Conservation (phyloP, 768 basidiomycete species). For the Dacryopinax primogenitus region DNA sequence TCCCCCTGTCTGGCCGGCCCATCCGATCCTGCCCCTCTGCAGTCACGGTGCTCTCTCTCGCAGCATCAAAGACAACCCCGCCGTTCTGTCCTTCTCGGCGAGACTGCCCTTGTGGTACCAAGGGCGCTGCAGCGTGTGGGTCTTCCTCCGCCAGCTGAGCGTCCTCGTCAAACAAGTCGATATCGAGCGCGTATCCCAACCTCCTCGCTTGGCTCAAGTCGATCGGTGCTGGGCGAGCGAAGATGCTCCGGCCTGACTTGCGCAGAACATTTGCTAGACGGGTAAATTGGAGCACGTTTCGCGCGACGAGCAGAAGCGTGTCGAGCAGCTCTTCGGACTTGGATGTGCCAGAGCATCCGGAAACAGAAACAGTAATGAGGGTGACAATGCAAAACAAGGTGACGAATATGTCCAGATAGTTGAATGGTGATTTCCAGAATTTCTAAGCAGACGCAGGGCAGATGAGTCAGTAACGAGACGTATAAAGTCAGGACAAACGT, state of each 20-base stretch:
- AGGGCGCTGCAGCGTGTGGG: constrained; percentile 2
- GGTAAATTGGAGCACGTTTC: constrained; percentile 86
- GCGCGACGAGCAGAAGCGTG: constrained; percentile 77
- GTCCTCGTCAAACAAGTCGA: constrained; percentile 32
- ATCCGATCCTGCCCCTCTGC: not conserved
- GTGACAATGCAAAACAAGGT: constrained; percentile 85
- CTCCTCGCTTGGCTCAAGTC: constrained; percentile 30
- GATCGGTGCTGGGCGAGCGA: constrained; percentile 29
- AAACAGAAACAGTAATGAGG: constrained; percentile 43
- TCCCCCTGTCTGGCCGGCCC: not conserved
- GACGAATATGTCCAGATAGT: constrained; percentile 74
- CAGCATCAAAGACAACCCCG: not conserved
- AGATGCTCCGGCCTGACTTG: constrained; percentile 51
- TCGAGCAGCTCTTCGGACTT: constrained; percentile 92
- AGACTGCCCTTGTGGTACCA: not conserved
- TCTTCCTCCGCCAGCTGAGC: constrained; percentile 18
- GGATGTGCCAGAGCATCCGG: constrained; percentile 67
- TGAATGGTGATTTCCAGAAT: constrained; percentile 95
- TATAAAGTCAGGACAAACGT: constrained; percentile 25
- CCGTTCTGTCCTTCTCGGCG: not conserved
- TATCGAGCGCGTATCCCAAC: constrained; percentile 28
- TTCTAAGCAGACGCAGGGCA: constrained; percentile 59
- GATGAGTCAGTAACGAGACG: constrained; percentile 2
- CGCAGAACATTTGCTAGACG: constrained; percentile 86
- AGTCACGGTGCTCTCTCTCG: not conserved